These are phyloP conservation scores for Lasiosphaeria hispida DNA, from an alignment of 495 filamentous ascomycete genomes.

Conservation along the genomic window DNA sequence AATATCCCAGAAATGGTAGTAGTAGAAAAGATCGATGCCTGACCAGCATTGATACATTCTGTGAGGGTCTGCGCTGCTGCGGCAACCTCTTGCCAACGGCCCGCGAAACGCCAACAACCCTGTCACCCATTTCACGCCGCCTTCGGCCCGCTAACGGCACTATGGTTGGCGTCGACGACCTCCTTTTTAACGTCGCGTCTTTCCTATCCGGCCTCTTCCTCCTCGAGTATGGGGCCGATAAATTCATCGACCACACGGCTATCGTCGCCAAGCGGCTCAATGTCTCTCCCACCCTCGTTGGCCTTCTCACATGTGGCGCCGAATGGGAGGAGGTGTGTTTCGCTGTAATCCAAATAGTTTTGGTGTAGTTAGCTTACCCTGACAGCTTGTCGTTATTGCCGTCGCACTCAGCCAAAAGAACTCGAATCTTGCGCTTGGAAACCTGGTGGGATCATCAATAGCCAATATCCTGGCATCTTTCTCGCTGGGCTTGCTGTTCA, in stretches of 20 bases:
- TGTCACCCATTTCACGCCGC: too few relatives aligned
- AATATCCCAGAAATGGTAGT: too few relatives aligned
- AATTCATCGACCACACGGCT: conserved; percentile 54
- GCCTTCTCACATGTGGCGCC: conserved; percentile 53
- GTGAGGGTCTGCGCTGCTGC: too few relatives aligned
- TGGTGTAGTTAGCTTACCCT: too few relatives aligned
- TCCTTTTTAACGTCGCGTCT: conserved; percentile 30
- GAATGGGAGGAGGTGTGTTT: conserved; percentile 55
- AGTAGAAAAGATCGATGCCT: too few relatives aligned
- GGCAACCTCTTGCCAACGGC: too few relatives aligned
- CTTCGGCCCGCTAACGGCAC: too few relatives aligned
- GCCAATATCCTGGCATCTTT: conserved; percentile 59
- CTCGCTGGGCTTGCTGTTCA: conserved; percentile 49
- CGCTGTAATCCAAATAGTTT: too few relatives aligned
- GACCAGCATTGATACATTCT: too few relatives aligned
- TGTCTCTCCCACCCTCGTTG: conserved; percentile 49
- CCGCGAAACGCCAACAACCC: too few relatives aligned
- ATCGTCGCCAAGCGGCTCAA: conserved; percentile 46
- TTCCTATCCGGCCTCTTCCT: conserved; percentile 43
- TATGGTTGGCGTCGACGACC: too few relatives aligned
- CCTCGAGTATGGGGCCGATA: conserved; percentile 46
- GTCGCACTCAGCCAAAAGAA: conserved; percentile 46
- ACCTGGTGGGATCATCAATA: conserved; percentile 54
- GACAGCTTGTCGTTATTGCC: conserved; percentile 54
- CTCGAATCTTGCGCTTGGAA: conserved; percentile 53